phyloP scores from a whole-genome alignment of 805 yeast genomes.

The Starmerella ratchasimensis region DNA sequence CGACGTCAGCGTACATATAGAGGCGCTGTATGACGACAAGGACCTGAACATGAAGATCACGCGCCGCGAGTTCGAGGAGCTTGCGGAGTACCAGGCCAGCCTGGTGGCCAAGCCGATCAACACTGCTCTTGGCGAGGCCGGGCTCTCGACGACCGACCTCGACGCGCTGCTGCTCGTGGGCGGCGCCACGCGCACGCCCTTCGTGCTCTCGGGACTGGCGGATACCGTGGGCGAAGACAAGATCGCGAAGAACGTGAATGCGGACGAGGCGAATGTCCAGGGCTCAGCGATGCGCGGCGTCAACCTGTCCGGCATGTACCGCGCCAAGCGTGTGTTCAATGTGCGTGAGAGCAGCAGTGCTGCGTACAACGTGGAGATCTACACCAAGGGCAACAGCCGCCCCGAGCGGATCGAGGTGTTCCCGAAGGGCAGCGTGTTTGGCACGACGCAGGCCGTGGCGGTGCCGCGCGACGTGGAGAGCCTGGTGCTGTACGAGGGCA shows the following conservation, averaged over 20 bases:
- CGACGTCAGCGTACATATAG: constrained; percentile 67
- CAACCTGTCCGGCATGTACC: constrained; percentile 51
- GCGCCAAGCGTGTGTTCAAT: constrained; percentile 41
- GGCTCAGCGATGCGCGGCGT: constrained; percentile 84
- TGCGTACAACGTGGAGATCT: constrained; percentile 32
- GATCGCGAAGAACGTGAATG: constrained; percentile 73
- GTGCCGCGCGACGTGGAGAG: constrained; percentile 20
- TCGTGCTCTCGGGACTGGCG: constrained; percentile 40
- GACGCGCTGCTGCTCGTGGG: constrained; percentile 58
- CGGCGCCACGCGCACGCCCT: constrained; percentile 83
- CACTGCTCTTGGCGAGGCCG: constrained; percentile 34
- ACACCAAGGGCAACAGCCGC: constrained; percentile 22
- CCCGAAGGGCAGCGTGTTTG: constrained; percentile 24
- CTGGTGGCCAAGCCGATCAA: constrained; percentile 41
- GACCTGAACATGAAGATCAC: constrained; percentile 59
- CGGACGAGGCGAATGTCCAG: constrained; percentile 86
- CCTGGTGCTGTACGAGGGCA: constrained; percentile 31
- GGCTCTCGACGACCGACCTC: constrained; percentile 18
- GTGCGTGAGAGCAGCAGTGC: constrained; percentile 44
- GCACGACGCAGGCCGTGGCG: constrained; percentile 23
- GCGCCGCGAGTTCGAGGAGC: constrained; percentile 69
- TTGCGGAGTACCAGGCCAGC: constrained; percentile 26
- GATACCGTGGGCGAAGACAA: constrained; percentile 37
- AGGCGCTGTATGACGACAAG: constrained; percentile 54
- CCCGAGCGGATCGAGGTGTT: constrained; percentile 7